Conservation (phyloP, 1,284 basidiomycete genomes). For the Rugosomyces carneus region DNA sequence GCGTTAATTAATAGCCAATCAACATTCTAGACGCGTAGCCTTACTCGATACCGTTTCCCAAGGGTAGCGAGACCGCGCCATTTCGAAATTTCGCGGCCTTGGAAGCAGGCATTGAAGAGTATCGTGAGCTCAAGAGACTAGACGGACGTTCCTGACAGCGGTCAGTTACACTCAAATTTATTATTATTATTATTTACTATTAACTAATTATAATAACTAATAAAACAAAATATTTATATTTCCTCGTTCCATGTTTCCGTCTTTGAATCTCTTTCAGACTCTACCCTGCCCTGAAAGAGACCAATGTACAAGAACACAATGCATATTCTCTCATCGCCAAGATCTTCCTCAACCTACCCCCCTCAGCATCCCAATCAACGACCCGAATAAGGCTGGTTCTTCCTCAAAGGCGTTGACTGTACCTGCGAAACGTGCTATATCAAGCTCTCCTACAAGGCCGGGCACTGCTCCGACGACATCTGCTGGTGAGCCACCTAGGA, state of each 20-base stretch:
- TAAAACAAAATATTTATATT: constrained; percentile 3
- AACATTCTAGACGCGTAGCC: constrained; percentile 16
- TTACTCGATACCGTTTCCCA: constrained; percentile 29
- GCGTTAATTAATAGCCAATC: constrained; percentile 3
- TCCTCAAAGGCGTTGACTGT: constrained; percentile 14
- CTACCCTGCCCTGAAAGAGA: constrained; percentile 56
- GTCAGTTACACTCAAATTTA: too few relatives aligned
- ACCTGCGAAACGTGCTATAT: constrained; percentile 33
- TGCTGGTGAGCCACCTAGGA: constrained; percentile 47
- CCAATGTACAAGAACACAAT: constrained; percentile 45
- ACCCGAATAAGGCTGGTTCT: constrained; percentile 11
- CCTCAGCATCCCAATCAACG: constrained; percentile 34
- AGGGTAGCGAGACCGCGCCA: constrained; percentile 5
- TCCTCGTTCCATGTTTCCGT: constrained; percentile 60
- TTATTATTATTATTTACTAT: too few relatives aligned
- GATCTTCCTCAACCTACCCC: constrained; percentile 30
- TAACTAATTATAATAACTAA: too few relatives aligned
- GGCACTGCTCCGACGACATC: constrained; percentile 17
- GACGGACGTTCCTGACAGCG: neutral
- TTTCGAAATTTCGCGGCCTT: constrained; percentile 10
- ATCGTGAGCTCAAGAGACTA: too few relatives aligned
- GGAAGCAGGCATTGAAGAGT: neutral
- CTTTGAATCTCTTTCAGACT: constrained; percentile 49
- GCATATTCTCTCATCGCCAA: constrained; percentile 58
- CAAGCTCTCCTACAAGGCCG: constrained; percentile 13